Evolutionary conservation across 2,329 filamentous ascomycete species (phyloP).

Genomic region (Ophiostoma ulmi): DNA sequence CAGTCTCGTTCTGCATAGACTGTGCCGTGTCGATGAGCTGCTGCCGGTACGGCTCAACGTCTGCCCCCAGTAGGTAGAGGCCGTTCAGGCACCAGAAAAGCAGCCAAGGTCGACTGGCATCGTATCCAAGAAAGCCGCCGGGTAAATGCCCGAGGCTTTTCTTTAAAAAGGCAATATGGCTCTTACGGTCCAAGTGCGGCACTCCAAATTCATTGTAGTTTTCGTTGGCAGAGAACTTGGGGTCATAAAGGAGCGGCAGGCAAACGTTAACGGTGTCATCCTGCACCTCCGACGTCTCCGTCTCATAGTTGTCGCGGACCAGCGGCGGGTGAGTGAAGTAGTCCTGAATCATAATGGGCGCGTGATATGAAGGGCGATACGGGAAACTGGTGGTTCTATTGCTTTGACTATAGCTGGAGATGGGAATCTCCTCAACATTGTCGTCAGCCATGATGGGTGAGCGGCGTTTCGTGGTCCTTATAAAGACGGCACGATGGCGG

Average conservation of each 20-base stretch:
- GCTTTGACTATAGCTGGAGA: not conserved
- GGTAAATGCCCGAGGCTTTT: constrained; percentile 59
- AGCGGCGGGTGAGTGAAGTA: constrained; percentile 55
- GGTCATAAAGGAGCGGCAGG: constrained; percentile 60
- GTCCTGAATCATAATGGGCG: constrained; percentile 42
- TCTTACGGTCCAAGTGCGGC: constrained; percentile 62
- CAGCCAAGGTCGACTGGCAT: constrained; percentile 89
- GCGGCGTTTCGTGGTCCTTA: constrained; percentile 26
- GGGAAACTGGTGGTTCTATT: not conserved
- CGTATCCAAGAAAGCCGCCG: constrained; percentile 63
- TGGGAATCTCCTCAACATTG: constrained; percentile 21
- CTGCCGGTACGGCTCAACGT: constrained; percentile 61
- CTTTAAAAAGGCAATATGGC: constrained; percentile 59
- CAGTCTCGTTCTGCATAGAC: constrained; percentile 73
- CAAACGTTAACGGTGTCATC: constrained; percentile 63
- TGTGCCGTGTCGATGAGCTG: constrained; percentile 68
- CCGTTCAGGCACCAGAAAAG: constrained; percentile 86
- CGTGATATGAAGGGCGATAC: not conserved
- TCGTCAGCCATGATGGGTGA: constrained; percentile 23
- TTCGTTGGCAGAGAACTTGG: constrained; percentile 44
- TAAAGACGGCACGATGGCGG: constrained; percentile 28
- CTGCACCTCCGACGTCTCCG: constrained; percentile 64
- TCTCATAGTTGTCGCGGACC: constrained; percentile 61
- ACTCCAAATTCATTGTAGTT: constrained; percentile 65
- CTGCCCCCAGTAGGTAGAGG: constrained; percentile 70